Percentiles rank a stretch among this genome's conserved stretches.
Conservation (phyloP, 495 filamentous ascomycete species). For the Pseudomonodictys pantanalensis region DNA sequence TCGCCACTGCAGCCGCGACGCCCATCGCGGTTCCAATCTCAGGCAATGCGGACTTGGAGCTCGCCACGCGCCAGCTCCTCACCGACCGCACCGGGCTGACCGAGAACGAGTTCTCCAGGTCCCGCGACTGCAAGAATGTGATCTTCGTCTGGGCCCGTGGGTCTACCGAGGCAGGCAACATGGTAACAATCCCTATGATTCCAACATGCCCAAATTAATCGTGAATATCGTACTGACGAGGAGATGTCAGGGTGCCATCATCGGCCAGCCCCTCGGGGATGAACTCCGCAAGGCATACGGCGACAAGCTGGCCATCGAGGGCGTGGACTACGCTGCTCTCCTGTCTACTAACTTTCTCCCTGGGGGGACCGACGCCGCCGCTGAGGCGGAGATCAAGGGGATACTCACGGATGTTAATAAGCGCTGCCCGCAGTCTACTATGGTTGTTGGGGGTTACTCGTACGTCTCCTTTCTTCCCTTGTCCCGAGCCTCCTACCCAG, state of each 20-base stretch:
- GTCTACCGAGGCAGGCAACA: neutral
- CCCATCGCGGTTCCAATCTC: no score
- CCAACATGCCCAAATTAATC: neutral
- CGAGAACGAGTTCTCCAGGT: neutral
- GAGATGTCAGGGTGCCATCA: neutral
- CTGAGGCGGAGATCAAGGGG: neutral
- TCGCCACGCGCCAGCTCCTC: neutral
- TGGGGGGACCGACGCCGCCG: neutral
- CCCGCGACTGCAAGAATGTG: neutral
- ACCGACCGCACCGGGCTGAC: neutral
- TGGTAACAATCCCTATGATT: no score
- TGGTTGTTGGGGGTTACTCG: conserved; percentile 2
- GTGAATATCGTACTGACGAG: neutral
- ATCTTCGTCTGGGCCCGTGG: neutral
- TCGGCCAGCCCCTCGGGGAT: neutral
- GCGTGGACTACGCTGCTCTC: conserved; percentile 1
- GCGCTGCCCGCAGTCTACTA: neutral
- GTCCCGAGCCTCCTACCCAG: no score
- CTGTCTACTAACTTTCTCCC: conserved; percentile 2
- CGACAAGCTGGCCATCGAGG: neutral
- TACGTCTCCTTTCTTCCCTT: neutral
- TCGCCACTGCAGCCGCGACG: no score
- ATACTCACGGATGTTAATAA: neutral
- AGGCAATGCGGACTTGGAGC: no score
- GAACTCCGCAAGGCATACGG: neutral